Evolutionary conservation across 805 yeast genomes (phyloP).

Genomic region (Wickerhamiella dianesei): DNA sequence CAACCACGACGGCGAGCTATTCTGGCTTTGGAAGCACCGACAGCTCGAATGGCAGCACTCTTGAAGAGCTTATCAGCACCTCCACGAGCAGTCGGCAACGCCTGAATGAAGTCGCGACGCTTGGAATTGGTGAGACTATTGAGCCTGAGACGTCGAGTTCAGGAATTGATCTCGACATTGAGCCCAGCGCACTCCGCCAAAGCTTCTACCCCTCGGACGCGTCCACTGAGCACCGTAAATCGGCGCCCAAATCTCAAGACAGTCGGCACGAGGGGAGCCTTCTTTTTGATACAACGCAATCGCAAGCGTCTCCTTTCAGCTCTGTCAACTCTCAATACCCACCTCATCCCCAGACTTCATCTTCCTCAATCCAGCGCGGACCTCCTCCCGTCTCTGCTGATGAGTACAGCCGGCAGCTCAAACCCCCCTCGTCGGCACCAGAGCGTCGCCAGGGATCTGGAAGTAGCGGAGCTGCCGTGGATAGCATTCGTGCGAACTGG

Average conservation of each 20-base stretch:
- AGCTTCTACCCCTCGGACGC: background rate
- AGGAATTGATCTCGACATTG: background rate
- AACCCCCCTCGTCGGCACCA: background rate
- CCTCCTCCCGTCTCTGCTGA: too few species aligned
- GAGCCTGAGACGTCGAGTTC: background rate
- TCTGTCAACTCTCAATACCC: background rate
- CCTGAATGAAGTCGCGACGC: background rate
- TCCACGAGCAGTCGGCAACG: background rate
- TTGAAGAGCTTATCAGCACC: background rate
- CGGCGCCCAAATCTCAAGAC: too few species aligned
- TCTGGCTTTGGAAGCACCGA: background rate
- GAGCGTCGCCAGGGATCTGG: too few species aligned
- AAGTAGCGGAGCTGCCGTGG: background rate
- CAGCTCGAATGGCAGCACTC: background rate
- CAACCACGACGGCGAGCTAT: background rate
- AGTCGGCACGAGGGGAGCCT: background rate
- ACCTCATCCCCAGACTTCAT: too few species aligned
- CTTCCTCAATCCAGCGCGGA: too few species aligned
- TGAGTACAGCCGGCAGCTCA: background rate
- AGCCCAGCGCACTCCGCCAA: background rate
- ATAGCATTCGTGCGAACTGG: background rate
- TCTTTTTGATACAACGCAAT: background rate
- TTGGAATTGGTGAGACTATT: background rate
- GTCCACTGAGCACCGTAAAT: background rate
- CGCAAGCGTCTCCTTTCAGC: background rate